A percentile compares a stretch with the other conserved stretches of the same genome.
phyloP scores from a whole-genome alignment of 768 basidiomycete species.

The Clitopilus passeckerianus region DNA sequence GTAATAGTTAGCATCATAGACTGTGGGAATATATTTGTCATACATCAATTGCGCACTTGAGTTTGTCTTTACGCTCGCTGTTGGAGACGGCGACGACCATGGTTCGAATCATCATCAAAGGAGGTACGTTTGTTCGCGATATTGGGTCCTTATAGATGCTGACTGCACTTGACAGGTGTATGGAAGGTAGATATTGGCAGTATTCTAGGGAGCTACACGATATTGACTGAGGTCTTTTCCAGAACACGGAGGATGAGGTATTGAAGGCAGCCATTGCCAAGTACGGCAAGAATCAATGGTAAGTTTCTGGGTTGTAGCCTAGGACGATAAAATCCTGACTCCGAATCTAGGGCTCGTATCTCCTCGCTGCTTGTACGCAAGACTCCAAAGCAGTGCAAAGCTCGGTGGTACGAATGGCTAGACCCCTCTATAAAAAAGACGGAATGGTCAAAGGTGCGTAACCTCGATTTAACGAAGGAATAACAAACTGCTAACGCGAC shows the following conservation, averaged over 20 bases:
- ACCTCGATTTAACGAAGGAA: not conserved
- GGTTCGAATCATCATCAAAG: constrained; percentile 92
- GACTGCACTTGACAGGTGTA: constrained; percentile 42
- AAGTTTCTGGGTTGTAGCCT: constrained; percentile 8
- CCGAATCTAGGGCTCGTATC: constrained; percentile 78
- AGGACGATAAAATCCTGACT: constrained; percentile 1
- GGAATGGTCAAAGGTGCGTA: constrained; percentile 92
- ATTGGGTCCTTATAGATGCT: constrained; percentile 2
- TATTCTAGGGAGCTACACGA: not conserved
- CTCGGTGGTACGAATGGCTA: constrained; percentile 99
- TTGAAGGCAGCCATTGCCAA: constrained; percentile 98
- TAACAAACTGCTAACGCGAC: not conserved
- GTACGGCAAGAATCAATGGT: constrained; percentile 97
- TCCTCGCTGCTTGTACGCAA: constrained; percentile 96
- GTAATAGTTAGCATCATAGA: not conserved
- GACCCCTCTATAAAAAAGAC: constrained; percentile 99
- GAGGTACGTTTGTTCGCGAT: constrained; percentile 42
- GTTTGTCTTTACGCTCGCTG: not conserved
- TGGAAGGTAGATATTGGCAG: constrained; percentile 57
- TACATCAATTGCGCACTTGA: not conserved
- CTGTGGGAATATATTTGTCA: constrained; percentile 12
- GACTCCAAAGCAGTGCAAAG: constrained; percentile 99
- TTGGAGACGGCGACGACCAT: constrained; percentile 29
- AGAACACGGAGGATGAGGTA: constrained; percentile 98
- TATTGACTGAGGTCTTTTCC: constrained; percentile 1